Percentiles rank a stretch among this genome's conserved stretches.
Evolutionary conservation across 192 early-diverging fungal species (phyloP).

Genomic region (Coemansia sp.): DNA sequence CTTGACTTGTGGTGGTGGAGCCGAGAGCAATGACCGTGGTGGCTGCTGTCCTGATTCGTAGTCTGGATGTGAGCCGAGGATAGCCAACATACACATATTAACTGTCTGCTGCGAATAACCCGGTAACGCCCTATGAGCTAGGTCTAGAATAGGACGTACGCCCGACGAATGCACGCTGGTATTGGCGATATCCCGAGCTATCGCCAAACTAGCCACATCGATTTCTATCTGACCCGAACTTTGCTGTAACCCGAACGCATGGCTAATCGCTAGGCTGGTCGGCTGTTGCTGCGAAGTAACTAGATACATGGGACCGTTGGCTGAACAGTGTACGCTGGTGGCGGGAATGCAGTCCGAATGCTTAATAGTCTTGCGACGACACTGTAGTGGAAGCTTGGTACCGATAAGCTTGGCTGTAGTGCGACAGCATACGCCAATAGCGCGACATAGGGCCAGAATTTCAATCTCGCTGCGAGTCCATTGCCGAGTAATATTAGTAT

Average conservation of each 20-base stretch:
- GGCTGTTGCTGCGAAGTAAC: background rate
- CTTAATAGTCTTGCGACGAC: conserved; percentile 43
- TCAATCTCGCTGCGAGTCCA: conserved; percentile 41
- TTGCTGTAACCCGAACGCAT: no score
- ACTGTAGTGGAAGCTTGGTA: conserved; percentile 50
- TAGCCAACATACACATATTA: conserved; percentile 24
- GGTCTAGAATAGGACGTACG: conserved; percentile 13
- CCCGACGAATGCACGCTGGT: background rate
- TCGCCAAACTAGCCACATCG: conserved; percentile 12
- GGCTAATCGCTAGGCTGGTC: conserved; percentile 10
- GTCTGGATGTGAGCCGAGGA: conserved; percentile 27
- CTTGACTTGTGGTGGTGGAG: background rate
- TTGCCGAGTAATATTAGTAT: conserved; percentile 25
- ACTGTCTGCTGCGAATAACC: conserved; percentile 2
- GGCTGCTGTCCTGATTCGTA: conserved; percentile 19
- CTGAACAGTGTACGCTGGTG: conserved; percentile 2
- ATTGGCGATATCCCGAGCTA: conserved; percentile 10
- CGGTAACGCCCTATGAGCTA: conserved; percentile 16
- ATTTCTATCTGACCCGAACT: background rate
- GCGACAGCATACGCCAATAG: conserved; percentile 32
- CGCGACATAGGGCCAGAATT: conserved; percentile 28
- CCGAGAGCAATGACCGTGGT: conserved; percentile 4
- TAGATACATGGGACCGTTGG: conserved; percentile 10
- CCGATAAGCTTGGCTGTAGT: conserved; percentile 43
- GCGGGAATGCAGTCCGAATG: background rate